Conservation (phyloP, 75 land plant species). For the Selaginella moellendorffii region DNA sequence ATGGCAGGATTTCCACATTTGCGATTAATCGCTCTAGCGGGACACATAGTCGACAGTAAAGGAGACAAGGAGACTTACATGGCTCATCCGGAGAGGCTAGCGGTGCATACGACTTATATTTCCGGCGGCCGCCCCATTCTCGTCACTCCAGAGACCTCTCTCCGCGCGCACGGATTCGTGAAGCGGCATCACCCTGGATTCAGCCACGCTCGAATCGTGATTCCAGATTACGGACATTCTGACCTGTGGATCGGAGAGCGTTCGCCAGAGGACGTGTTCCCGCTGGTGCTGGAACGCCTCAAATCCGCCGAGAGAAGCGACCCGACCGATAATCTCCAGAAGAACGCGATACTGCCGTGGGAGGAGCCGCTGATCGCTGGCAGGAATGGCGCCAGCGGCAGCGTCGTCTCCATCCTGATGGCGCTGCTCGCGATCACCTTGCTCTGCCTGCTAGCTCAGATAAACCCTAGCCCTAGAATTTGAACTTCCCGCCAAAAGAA, state of each 20-base stretch:
- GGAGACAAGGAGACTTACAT: constrained; percentile 29
- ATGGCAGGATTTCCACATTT: constrained; percentile 35
- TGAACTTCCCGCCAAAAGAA: too few relatives aligned
- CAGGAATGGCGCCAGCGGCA: too few relatives aligned
- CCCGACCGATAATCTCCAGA: too few relatives aligned
- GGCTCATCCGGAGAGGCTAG: constrained; percentile 33
- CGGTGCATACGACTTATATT: constrained; percentile 27
- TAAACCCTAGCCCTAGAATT: too few relatives aligned
- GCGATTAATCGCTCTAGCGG: constrained; percentile 25
- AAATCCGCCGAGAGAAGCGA: too few relatives aligned
- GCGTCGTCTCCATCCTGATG: too few relatives aligned
- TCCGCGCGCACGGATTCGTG: constrained; percentile 32
- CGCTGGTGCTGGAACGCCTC: constrained; percentile 28
- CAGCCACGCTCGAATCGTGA: constrained; percentile 24
- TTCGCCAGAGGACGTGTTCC: constrained; percentile 27
- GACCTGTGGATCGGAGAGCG: constrained; percentile 36
- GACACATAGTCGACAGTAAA: constrained; percentile 24
- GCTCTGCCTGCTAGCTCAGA: too few relatives aligned
- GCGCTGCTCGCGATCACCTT: too few relatives aligned
- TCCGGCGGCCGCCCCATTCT: constrained; percentile 30
- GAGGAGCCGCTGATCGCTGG: too few relatives aligned
- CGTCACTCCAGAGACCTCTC: constrained; percentile 30
- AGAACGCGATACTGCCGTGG: neutral
- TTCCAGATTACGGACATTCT: constrained; percentile 36
- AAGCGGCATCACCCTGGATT: constrained; percentile 34